Base-by-base conservation (phyloP, 352 stramenopile genomes). In the Globisporangium yorkense region DNA sequence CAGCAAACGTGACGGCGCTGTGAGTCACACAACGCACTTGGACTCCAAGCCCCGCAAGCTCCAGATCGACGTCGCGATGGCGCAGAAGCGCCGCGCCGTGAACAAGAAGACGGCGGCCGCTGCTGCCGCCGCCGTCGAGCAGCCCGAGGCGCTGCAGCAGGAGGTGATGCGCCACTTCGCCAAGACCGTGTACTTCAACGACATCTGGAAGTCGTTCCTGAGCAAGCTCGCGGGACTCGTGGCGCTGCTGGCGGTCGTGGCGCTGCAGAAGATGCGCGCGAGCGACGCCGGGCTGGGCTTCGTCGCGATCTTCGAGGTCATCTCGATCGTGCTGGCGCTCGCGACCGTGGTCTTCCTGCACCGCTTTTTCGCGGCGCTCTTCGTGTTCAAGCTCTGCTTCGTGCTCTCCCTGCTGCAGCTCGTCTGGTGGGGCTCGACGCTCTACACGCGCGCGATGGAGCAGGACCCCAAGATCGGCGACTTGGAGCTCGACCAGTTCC, bases 121-220 rank as follows among this genome's bases (percentile, higher is more conserved):
- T n/a, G 56, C 41, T 5, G 37, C 62, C 16, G 45, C 54, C 6
- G 48, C 20, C 56, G 56, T 57, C 40, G 50, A 61, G 15, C 49
- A 68, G 61, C 51, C 65, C 13, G 70, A 77, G 58, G 61, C 64
- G 20, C 58, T 80, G 10, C 81, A 88, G 57, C 78, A 89, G 62
- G 67, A 89, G 45, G 77, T 91, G 41, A 60, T 88, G 63, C 81
- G 80, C 24, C 83, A 93, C 61, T 89, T 89, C 60, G 76, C 74
- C 56, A 93, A 89, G 77, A 93, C 83, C 6, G 69, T 91, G 35
- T 87, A 91, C 71, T 93, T 93, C 60, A 93, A 93, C 59, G 79
- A 89, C 61, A 63, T 89, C 35, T 93, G 83, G 83, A 79, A 86
- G 50, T 82, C 75, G n/a, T 91, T 93, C 59, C 46, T 93, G 41